These are phyloP conservation scores for Moringa oleifera DNA, from an alignment of 345 rosid genomes.

Conservation along the genomic window DNA sequence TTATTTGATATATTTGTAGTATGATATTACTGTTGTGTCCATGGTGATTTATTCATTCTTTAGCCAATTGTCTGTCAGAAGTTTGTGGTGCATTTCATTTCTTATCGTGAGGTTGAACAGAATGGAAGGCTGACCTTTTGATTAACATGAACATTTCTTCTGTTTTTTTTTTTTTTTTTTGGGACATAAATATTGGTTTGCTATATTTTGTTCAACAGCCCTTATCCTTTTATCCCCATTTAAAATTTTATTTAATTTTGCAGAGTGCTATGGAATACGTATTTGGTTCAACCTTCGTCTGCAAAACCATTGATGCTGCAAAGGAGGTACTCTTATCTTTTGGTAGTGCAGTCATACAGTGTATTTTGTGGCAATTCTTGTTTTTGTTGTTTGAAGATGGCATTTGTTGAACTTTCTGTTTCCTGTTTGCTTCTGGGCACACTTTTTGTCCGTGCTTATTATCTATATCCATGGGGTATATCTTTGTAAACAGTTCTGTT, in stretches of 20 bases:
- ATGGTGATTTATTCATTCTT: no score
- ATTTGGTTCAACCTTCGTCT: conserved; percentile 92
- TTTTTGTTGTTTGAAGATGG: not conserved
- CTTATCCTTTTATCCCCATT: conserved; percentile 3
- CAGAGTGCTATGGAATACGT: conserved; percentile 94
- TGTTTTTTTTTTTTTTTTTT: not conserved
- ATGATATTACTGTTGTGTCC: not conserved
- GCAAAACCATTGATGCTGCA: conserved; percentile 81
- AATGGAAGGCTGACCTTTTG: not conserved
- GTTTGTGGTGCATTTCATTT: no score
- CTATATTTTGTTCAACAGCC: not conserved
- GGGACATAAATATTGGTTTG: conserved; percentile 7
- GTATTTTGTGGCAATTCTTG: not conserved
- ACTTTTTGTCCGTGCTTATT: no score
- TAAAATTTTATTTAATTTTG: conserved; percentile 24
- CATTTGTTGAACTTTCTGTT: no score
- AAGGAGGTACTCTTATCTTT: conserved; percentile 56
- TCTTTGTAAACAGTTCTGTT: not conserved
- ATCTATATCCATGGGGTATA: not conserved
- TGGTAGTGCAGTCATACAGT: not conserved
- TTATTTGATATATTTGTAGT: not conserved
- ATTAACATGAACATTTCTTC: not conserved
- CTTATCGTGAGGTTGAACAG: not conserved
- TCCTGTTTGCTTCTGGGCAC: no score
- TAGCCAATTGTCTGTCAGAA: no score